Evolutionary conservation across 805 yeast genomes (phyloP).

Genomic region (Starmerella riodocensis): DNA sequence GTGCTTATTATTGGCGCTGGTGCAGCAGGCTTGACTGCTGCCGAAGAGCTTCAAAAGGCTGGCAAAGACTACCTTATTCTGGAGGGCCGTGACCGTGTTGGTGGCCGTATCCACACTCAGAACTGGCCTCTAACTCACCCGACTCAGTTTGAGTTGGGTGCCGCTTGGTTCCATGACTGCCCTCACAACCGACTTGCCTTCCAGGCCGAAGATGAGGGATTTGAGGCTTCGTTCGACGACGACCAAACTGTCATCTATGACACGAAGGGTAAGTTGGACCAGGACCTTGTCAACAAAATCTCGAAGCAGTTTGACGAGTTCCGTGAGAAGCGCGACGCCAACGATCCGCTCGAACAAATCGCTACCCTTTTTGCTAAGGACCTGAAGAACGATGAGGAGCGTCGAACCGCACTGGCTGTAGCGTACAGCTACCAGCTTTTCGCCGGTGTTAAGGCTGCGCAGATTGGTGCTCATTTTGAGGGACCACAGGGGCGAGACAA

Average conservation of each 20-base stretch:
- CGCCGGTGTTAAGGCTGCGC: constrained; percentile 9
- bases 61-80: constrained; percentile 21
- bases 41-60: constrained; percentile 19
- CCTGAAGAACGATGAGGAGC: constrained; percentile 8
- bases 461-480: constrained; percentile 10
- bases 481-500: constrained; percentile 20
- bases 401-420: constrained; percentile 10
- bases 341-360: constrained; percentile 12
- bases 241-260: constrained; percentile 15
- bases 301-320: constrained; percentile 15
- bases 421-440: constrained; percentile 11
- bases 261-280: constrained; percentile 16
- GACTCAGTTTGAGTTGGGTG: constrained; percentile 20
- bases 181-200: constrained; percentile 19
- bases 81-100: constrained; percentile 27
- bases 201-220: constrained; percentile 16
- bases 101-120: constrained; percentile 24
- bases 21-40: constrained; percentile 26
- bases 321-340: constrained; percentile 9
- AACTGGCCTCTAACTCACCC: constrained; percentile 11
- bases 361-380: constrained; percentile 10
- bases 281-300: constrained; percentile 6
- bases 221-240: constrained; percentile 19
- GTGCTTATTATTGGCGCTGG: constrained; percentile 27
- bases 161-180: constrained; percentile 23